Base-by-base conservation (phyloP, 371 early-diverging fungal genomes). In the Parasitella parasitica region DNA sequence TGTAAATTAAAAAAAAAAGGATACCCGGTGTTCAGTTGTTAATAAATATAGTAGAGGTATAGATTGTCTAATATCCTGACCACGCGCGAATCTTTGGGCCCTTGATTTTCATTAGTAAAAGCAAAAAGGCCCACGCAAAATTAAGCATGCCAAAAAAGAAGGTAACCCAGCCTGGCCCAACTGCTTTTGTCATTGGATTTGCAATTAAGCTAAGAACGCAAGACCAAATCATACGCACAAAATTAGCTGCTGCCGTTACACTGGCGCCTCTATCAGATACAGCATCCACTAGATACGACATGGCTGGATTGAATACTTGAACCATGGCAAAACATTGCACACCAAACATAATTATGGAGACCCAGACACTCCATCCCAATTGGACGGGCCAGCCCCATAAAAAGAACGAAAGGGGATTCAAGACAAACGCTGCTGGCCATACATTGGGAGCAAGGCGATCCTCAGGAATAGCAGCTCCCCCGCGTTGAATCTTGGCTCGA, bases 321-420 rank as follows among this genome's bases (percentile, higher is more conserved):
- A 77, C 78, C 84, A 86, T 84, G 4, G 82, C 84, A 72, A 86
- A 86, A 50, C 82, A 82, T 54, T 83, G 82, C 3, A 84, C 69
- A 35, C 79, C 80, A 68, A 83, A 83, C 61, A 81, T 82, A 22
- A 80, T 72, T 48, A 86, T 82, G 0, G 84, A 82, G 0, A 75
- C 82, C 65, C 82, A 83, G 7, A 83, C 75, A 34, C 63, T 77
- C 72, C 82, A 72, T 0, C 76, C 75, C 27, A 73, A 67, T 49
- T 82, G 71, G 22, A 84, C 77, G 15, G 84, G 77, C 83, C 82
- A 84, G 4, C 86, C 86, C 74, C 81, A 86, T 49, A 86, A 55
- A 15, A 83, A 77, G 36, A 83, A 72, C 0, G 82, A 78, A 3
- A 84, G 59, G 0, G 86, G 86, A 4, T 82, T 84, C 15, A 84